Conservation (phyloP, 768 basidiomycete species). For the Tricholoma terreum region DNA sequence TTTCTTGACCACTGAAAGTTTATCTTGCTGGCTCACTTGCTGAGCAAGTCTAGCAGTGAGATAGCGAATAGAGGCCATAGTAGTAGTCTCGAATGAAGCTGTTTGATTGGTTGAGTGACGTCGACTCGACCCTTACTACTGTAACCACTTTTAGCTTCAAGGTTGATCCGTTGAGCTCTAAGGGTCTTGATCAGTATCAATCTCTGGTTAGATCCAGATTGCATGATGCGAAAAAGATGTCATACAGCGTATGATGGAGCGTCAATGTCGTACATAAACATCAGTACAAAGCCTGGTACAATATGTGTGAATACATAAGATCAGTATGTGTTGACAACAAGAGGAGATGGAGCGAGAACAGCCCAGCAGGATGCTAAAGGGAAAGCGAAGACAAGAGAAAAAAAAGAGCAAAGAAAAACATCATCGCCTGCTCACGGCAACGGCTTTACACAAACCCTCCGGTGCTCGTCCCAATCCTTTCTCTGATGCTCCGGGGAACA, state of each 20-base stretch:
- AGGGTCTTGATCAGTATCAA: too few species aligned
- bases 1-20: too few species aligned
- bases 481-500: constrained; percentile 73
- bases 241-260: background rate
- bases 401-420: background rate
- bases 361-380: background rate
- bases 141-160: too few species aligned
- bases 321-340: background rate
- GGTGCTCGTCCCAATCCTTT: constrained; percentile 78
- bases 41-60: constrained; percentile 73
- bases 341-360: background rate
- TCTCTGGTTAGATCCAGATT: background rate
- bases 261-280: background rate
- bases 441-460: constrained; percentile 53
- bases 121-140: too few species aligned
- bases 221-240: background rate
- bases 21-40: constrained; percentile 44
- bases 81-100: background rate
- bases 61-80: constrained; percentile 56
- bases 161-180: too few species aligned
- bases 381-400: constrained; percentile 4
- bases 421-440: constrained; percentile 8
- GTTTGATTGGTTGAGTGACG: too few species aligned
- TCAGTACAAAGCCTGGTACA: background rate
- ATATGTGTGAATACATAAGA: constrained; percentile 3